Conservation (phyloP, 2,329 filamentous ascomycete genomes). For the Cladosporium oxysporum region DNA sequence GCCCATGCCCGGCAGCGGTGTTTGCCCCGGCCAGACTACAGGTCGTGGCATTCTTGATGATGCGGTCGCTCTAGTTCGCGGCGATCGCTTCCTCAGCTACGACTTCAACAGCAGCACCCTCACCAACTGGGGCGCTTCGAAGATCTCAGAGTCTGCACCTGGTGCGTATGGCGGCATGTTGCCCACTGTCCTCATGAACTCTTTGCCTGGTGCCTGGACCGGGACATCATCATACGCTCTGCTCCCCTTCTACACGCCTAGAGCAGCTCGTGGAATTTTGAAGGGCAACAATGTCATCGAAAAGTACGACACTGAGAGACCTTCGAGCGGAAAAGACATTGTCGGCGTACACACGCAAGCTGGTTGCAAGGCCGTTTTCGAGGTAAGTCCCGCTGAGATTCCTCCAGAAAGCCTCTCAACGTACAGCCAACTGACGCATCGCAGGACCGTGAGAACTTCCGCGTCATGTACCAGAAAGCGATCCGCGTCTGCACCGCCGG, state of each 20-base stretch:
- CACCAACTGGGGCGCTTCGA: constrained; percentile 54
- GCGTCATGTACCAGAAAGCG: constrained; percentile 49
- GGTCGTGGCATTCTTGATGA: constrained; percentile 51
- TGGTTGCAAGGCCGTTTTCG: constrained; percentile 53
- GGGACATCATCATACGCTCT: constrained; percentile 53
- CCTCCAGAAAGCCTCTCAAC: background rate
- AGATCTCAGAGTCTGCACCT: constrained; percentile 40
- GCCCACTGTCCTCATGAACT: constrained; percentile 47
- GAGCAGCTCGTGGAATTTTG: constrained; percentile 50
- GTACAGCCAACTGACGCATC: background rate
- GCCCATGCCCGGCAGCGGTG: constrained; percentile 49
- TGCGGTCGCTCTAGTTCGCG: constrained; percentile 50
- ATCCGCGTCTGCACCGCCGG: constrained; percentile 46
- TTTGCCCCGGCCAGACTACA: constrained; percentile 49
- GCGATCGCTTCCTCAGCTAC: constrained; percentile 50
- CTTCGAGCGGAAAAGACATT: constrained; percentile 44
- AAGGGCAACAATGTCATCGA: constrained; percentile 43
- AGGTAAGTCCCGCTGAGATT: constrained; percentile 22
- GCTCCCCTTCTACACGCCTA: constrained; percentile 55
- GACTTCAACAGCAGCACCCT: constrained; percentile 52
- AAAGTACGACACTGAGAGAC: constrained; percentile 49
- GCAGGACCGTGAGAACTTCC: constrained; percentile 50
- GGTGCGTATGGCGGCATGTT: constrained; percentile 51
- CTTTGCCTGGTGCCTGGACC: constrained; percentile 50
- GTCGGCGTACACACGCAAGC: constrained; percentile 53